Percentiles rank a stretch among this genome's conserved stretches.
Evolutionary conservation across 164 flowering plant species (phyloP).

Genomic region (Dillenia suffruticosa): DNA sequence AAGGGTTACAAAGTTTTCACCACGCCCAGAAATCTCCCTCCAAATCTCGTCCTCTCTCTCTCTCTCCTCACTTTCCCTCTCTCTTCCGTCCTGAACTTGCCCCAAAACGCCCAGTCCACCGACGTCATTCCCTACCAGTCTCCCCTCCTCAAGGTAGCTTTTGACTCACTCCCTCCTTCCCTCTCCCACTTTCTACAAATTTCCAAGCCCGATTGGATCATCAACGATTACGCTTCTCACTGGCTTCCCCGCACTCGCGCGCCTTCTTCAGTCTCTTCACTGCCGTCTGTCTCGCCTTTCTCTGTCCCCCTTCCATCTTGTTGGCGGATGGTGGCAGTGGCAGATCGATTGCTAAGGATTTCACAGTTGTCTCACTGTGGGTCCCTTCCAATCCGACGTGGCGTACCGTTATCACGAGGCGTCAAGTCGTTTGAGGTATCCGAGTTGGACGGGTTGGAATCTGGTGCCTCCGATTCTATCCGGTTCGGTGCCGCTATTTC

Average conservation of each 20-base stretch:
- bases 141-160: slow-evolving; percentile 35
- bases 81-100: slow-evolving; percentile 24
- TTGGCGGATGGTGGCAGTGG: neutral
- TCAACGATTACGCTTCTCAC: slow-evolving; percentile 49
- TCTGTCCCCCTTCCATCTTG: slow-evolving; percentile 35
- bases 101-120: slow-evolving; percentile 31
- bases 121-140: slow-evolving; percentile 31
- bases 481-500: slow-evolving; percentile 20
- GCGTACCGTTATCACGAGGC: slow-evolving; percentile 34
- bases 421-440: slow-evolving; percentile 5
- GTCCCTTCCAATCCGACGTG: slow-evolving; percentile 28
- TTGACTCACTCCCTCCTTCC: slow-evolving; percentile 27
- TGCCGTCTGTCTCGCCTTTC: slow-evolving; percentile 27
- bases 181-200: slow-evolving; percentile 24
- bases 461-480: slow-evolving; percentile 23
- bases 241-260: slow-evolving; percentile 38
- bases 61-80: slow-evolving; percentile 19
- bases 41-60: slow-evolving; percentile 21
- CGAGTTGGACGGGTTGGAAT: slow-evolving; percentile 6
- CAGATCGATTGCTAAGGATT: slow-evolving; percentile 20
- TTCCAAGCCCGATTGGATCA: slow-evolving; percentile 40
- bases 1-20: slow-evolving; percentile 44
- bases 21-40: slow-evolving; percentile 51
- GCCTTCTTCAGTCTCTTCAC: slow-evolving; percentile 37
- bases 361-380: slow-evolving; percentile 42